Evolutionary conservation across 352 stramenopile genomes (phyloP), one percentile per base, ranked within the genome.

Genomic region (Phytophthora sojae): DNA sequence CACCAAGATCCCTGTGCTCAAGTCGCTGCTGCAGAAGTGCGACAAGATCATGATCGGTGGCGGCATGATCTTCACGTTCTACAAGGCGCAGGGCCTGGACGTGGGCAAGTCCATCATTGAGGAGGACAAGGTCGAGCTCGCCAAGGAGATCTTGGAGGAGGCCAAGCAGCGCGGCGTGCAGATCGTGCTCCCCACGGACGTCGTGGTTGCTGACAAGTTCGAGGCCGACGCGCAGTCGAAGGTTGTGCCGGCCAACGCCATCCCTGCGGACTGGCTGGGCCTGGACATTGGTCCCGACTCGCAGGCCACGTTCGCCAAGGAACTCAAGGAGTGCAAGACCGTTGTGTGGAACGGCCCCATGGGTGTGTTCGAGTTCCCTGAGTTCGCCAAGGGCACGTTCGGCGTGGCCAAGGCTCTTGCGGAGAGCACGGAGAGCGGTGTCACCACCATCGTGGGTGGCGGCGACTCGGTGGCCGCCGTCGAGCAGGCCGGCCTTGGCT

Each of bases 21-120:
- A 99, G 81, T 96, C 93, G 55, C 88, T 99, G 68, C 71, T 99
- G 54, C 82, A 95, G 62, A 99, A 99, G 81, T 98, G 92, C 72
- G 96, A 99, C 79, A 98, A 97, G 81, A 94, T 99, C 55, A 83
- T 99, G 68, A 92, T 99, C 51, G 97, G 96, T 63, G 96, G 97
- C 77, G 96, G 96, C 64, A 99, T 99, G 96, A 97, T 98, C 69
- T 99, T 99, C 84, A 99, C 97, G 54, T 99, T 99, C 86, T 96
- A 99, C 68, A 98, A 98, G 80, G 97, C 95, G 23, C 94, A 94
- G 88, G 97, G 97, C 55, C 85, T 98, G 52, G 76, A 92, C 59
- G 94, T 99, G 44, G 97, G 97, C 80, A 97, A 95, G 44, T 98
- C 93, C 23, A 91, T 99, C 58, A 85, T 98, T 25, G 97, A 99